A percentile compares a stretch with the other conserved stretches of the same genome.
phyloP scores from a whole-genome alignment of 495 filamentous ascomycete species.

The Achaetomiella virescens region DNA sequence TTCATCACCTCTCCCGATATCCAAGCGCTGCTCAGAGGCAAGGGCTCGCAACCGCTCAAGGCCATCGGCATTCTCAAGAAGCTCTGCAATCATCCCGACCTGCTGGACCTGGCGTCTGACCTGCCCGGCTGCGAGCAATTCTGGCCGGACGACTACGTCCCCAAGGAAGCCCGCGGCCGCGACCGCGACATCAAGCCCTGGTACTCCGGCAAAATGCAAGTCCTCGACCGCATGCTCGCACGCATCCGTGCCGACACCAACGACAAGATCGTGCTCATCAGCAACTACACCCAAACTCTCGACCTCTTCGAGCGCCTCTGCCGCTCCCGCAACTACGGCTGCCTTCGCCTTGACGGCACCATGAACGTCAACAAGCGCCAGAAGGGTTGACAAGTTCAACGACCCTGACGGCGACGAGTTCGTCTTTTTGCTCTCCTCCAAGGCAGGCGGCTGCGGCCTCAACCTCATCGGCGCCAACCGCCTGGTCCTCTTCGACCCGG shows the following conservation, averaged over 20 bases:
- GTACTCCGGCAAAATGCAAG: constrained; percentile 98
- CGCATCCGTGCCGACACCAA: constrained; percentile 94
- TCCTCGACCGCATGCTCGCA: constrained; percentile 95
- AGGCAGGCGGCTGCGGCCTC: constrained; percentile 93
- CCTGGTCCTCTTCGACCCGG: constrained; percentile 93
- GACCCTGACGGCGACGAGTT: constrained; percentile 87
- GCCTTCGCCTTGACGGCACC: constrained; percentile 83
- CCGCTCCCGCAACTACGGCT: constrained; percentile 75
- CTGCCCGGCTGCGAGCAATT: constrained; percentile 78
- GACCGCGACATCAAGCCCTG: constrained; percentile 90
- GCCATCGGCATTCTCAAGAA: constrained; percentile 97
- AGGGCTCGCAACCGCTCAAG: constrained; percentile 93
- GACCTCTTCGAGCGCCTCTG: constrained; percentile 94
- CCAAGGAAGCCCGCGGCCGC: constrained; percentile 77
- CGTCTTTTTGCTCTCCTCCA: constrained; percentile 90
- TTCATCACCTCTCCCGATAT: constrained; percentile 97
- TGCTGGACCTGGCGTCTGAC: constrained; percentile 77
- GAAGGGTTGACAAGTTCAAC: constrained; percentile 98
- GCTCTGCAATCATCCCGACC: constrained; percentile 95
- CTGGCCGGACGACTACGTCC: constrained; percentile 84
- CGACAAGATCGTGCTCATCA: constrained; percentile 98
- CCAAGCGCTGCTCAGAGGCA: constrained; percentile 82
- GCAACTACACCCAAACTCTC: constrained; percentile 94
- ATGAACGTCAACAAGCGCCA: constrained; percentile 97
- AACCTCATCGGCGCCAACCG: constrained; percentile 97